Conservation (phyloP, 306 rosid species). For the Trichosanthes truncata region DNA sequence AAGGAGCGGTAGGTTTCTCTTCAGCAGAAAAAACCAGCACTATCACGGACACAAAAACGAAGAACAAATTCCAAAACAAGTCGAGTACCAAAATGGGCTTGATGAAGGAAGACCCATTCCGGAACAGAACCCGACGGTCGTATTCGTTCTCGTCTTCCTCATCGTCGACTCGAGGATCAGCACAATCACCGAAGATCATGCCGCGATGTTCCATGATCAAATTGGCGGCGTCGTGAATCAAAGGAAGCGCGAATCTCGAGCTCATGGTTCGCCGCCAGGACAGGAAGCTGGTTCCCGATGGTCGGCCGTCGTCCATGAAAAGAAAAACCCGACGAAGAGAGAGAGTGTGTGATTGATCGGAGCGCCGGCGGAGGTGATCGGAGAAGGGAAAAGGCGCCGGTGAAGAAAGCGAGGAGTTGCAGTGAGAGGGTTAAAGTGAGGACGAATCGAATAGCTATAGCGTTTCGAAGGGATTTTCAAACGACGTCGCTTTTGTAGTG, state of each 20-base stretch:
- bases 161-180: constrained; percentile 17
- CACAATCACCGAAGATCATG: constrained; percentile 23
- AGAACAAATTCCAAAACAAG: constrained; percentile 61
- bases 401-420: not conserved
- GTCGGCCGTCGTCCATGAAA: constrained; percentile 33
- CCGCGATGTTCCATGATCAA: constrained; percentile 31
- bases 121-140: constrained; percentile 9
- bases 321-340: not conserved
- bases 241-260: constrained; percentile 29
- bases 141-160: constrained; percentile 13
- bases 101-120: constrained; percentile 18
- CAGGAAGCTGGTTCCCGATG: constrained; percentile 16
- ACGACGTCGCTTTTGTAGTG: not conserved
- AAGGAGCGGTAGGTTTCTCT: constrained; percentile 60
- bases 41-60: constrained; percentile 39
- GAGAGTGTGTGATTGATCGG: not conserved
- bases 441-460: not conserved
- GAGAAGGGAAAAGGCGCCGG: not conserved
- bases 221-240: constrained; percentile 29
- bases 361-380: not conserved
- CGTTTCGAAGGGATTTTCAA: not conserved
- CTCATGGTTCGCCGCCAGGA: constrained; percentile 23
- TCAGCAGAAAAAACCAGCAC: constrained; percentile 43
- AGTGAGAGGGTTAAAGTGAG: not conserved
- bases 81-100: constrained; percentile 52